These are phyloP conservation scores for Geranium rotundifolium DNA, from an alignment of 345 rosid genomes.

Conservation along the genomic window DNA sequence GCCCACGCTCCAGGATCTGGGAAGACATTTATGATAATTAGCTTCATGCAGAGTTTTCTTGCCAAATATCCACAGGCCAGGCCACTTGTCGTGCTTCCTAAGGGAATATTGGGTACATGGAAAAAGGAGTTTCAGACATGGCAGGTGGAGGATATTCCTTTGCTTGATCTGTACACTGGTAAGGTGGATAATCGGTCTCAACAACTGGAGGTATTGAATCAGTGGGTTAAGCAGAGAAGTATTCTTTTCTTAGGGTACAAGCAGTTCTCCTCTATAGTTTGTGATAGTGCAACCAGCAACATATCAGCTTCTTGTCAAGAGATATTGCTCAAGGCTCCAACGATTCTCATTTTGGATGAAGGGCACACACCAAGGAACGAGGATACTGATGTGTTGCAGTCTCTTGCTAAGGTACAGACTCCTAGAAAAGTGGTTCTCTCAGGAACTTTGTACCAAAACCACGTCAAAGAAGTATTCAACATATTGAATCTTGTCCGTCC, in stretches of 20 bases:
- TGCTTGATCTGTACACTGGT: conserved; percentile 56
- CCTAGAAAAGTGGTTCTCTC: conserved; percentile 80
- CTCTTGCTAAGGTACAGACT: conserved; percentile 71
- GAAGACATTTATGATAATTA: conserved; percentile 81
- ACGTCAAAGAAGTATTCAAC: conserved; percentile 80
- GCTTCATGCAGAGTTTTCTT: conserved; percentile 82
- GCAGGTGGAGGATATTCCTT: conserved; percentile 63
- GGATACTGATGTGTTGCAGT: conserved; percentile 51
- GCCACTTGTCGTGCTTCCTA: conserved; percentile 74
- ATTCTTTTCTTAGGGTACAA: conserved; percentile 84
- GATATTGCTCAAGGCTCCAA: conserved; percentile 55
- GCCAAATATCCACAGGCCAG: conserved; percentile 69
- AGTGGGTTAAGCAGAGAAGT: conserved; percentile 62
- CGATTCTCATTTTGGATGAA: conserved; percentile 77
- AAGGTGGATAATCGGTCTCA: conserved; percentile 66
- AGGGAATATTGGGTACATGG: conserved; percentile 79
- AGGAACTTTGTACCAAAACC: conserved; percentile 83
- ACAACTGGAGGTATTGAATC: conserved; percentile 50
- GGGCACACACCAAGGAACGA: conserved; percentile 86
- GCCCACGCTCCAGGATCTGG: conserved; percentile 99
- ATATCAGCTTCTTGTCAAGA: conserved; percentile 35
- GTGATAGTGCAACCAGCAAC: conserved; percentile 32
- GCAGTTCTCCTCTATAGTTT: conserved; percentile 65
- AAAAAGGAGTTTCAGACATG: conserved; percentile 80
- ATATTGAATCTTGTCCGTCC: conserved; percentile 77